phyloP scores from a whole-genome alignment of 345 rosid genomes.

The Clarkia xantiana region DNA sequence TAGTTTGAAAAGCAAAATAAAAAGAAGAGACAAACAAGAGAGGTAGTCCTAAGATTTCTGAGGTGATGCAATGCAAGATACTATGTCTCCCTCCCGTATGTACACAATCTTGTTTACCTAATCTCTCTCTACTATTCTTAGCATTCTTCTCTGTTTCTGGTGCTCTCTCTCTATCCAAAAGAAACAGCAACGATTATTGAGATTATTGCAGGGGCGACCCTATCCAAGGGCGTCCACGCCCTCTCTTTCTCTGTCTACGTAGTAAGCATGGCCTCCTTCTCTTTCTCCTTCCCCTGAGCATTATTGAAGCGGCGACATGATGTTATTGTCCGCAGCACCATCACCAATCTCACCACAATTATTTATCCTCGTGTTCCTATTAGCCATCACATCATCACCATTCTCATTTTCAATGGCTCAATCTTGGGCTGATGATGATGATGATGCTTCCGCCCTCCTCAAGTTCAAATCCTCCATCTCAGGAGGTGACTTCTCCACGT shows the following conservation, averaged over 20 bases:
- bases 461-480: conserved; percentile 39
- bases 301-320: too few species aligned
- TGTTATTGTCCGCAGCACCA: not conserved
- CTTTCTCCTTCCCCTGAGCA: conserved; percentile 7
- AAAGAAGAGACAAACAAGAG: not conserved
- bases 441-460: conserved; percentile 41
- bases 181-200: not conserved
- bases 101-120: not conserved
- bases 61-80: conserved; percentile 13
- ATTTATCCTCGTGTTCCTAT: not conserved
- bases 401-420: conserved; percentile 1
- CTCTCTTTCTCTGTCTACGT: conserved; percentile 14
- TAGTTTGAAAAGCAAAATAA: not conserved
- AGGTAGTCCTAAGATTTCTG: not conserved
- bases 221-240: conserved; percentile 50
- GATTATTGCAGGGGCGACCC: conserved; percentile 14
- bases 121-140: too few species aligned
- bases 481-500: conserved; percentile 23
- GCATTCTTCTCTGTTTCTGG: too few species aligned
- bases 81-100: conserved; percentile 2
- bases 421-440: conserved; percentile 19
- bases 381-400: too few species aligned
- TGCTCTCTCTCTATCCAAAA: not conserved
- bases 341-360: not conserved
- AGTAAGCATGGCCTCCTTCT: not conserved